Base-by-base conservation (phyloP, 306 rosid species). In the Vicia sativa region DNA sequence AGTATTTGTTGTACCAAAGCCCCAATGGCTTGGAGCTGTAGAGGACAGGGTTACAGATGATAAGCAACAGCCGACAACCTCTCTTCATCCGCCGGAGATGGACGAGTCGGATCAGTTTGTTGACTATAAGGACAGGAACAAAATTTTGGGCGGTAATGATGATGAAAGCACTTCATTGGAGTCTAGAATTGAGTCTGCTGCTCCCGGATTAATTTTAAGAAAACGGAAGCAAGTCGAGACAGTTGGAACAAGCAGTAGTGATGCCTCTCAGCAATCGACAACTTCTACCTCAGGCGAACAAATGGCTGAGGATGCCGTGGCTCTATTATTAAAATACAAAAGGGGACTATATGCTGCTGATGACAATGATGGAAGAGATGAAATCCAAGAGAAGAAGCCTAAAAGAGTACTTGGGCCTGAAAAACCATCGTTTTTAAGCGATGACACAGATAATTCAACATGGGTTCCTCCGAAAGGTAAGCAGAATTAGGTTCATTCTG, bases 401-500 rank as follows among this genome's bases (percentile, higher is more conserved):
- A 88, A 78, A 77, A 79, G 87, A 76, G 89, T 88, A 34, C 87
- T 93, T 34, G 96, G 98, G 46, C 98, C 97, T 3, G 91, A 86
- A 84, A 93, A 85, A 70, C 98, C 98, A 18, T 71, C 91, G 1
- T 93, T 88, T 82, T 91, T 92, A 49, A 73, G 70, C 19, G 48
- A 52, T 13, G 78, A 78, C 62, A 66, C 81, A 2, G 90, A 85
- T 67, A 42, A 43, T 68, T 90, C 88, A 38, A 4, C 97, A 14
- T 93, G 98, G 98, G 87, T 90, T 50, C 98, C 98, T 26, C 98
- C 98, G 15, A 57, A 85, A 86, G 98, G 98, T 88, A 76, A 49
- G 75, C 71, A 35, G n/a, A 39, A 18, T 58, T 60, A 54, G 60
- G 48, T 79, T 74, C 67, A 41, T 15, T 59, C 57, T 14, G 38